phyloP scores from a whole-genome alignment of 768 basidiomycete genomes.

The Boletus rubroflammeus region DNA sequence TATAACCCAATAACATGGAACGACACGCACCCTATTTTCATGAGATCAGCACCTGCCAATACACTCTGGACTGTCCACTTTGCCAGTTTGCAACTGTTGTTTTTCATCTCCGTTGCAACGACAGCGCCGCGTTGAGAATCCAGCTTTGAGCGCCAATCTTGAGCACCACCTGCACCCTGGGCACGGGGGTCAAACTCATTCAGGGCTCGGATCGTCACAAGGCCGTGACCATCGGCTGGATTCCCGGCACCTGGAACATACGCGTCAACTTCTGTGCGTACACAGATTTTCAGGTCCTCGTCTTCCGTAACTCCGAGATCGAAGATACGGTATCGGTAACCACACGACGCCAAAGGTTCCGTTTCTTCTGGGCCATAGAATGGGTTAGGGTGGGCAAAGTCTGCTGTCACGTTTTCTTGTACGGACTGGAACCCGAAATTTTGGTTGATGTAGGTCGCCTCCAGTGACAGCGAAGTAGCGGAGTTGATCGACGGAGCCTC shows the following conservation, averaged over 20 bases:
- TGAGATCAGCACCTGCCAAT: slow-evolving; percentile 89
- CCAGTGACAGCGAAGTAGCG: slow-evolving; percentile 88
- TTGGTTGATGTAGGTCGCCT: slow-evolving; percentile 98
- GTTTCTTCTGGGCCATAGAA: slow-evolving; percentile 94
- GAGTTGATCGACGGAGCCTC: slow-evolving; percentile 89
- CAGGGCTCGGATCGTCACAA: slow-evolving; percentile 89
- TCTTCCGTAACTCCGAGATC: slow-evolving; percentile 89
- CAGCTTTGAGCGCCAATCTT: slow-evolving; percentile 98
- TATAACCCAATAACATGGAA: background rate
- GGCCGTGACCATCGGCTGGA: slow-evolving; percentile 65
- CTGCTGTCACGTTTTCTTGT: slow-evolving; percentile 63
- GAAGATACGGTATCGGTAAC: slow-evolving; percentile 94
- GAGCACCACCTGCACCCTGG: slow-evolving; percentile 87
- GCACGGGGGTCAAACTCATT: slow-evolving; percentile 96
- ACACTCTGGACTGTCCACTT: slow-evolving; percentile 97
- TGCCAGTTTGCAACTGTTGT: slow-evolving; percentile 96
- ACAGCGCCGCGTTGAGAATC: slow-evolving; percentile 97
- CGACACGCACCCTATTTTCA: slow-evolving; percentile 89
- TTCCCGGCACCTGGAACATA: slow-evolving; percentile 62
- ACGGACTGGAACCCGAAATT: slow-evolving; percentile 98
- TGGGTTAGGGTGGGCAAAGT: slow-evolving; percentile 87
- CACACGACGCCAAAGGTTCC: slow-evolving; percentile 92
- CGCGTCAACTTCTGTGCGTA: slow-evolving; percentile 96
- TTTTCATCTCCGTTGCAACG: slow-evolving; percentile 99
- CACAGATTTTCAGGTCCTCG: slow-evolving; percentile 86